Evolutionary conservation across 805 yeast genomes (phyloP).

Genomic region (Kodamaea laetipori): DNA sequence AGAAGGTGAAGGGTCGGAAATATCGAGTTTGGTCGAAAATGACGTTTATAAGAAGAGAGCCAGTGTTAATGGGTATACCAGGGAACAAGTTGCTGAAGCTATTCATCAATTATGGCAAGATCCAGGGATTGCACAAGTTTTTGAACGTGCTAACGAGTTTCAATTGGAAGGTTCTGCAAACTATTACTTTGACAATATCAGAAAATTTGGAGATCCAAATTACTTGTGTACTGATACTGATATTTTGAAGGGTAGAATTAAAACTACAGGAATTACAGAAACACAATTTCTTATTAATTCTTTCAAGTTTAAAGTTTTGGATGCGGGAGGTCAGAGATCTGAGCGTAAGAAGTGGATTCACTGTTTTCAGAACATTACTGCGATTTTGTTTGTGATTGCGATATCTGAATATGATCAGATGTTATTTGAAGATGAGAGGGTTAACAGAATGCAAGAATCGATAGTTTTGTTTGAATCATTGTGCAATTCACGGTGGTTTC

Average conservation of each 20-base stretch:
- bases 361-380: constrained; percentile 87
- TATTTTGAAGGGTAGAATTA: constrained; percentile 85
- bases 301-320: constrained; percentile 73
- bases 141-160: constrained; percentile 66
- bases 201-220: constrained; percentile 59
- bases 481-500: constrained; percentile 84
- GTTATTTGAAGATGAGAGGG: constrained; percentile 85
- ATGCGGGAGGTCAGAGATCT: constrained; percentile 95
- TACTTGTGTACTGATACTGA: constrained; percentile 80
- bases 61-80: constrained; percentile 17
- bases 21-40: constrained; percentile 1
- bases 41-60: constrained; percentile 5
- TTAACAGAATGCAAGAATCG: constrained; percentile 90
- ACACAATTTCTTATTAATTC: constrained; percentile 69
- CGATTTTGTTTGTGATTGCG: constrained; percentile 85
- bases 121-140: constrained; percentile 62
- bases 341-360: constrained; percentile 95
- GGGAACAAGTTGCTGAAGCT: constrained; percentile 69
- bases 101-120: constrained; percentile 75
- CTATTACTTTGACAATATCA: constrained; percentile 77
- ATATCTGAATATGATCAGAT: constrained; percentile 91
- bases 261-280: constrained; percentile 94
- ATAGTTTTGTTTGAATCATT: constrained; percentile 79
- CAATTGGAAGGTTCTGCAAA: constrained; percentile 83
- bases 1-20: neutral